These are phyloP conservation scores for Trichosporon asahii DNA, from an alignment of 1,284 basidiomycete species.

Conservation along the genomic window DNA sequence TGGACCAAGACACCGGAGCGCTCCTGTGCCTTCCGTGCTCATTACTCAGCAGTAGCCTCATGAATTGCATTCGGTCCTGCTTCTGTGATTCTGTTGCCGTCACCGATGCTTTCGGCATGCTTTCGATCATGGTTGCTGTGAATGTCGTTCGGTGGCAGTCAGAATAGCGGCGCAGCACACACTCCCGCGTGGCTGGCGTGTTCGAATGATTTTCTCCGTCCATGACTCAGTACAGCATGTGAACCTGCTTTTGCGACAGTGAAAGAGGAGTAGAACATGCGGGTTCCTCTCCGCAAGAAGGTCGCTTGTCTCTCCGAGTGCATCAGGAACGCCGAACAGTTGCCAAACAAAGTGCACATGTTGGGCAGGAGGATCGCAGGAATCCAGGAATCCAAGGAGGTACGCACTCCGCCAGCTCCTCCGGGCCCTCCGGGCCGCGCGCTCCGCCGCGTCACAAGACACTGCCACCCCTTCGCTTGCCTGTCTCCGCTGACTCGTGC, in stretches of 20 bases:
- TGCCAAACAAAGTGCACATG: too few relatives aligned
- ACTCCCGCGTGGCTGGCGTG: too few relatives aligned
- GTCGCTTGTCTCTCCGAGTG: too few relatives aligned
- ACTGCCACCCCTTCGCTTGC: too few relatives aligned
- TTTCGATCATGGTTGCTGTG: neutral
- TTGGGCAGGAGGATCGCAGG: neutral
- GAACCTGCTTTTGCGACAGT: too few relatives aligned
- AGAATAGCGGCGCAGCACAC: too few relatives aligned
- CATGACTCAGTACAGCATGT: too few relatives aligned
- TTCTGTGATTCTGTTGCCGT: neutral
- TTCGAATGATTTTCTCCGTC: too few relatives aligned
- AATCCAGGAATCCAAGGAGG: neutral
- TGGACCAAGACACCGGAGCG: neutral
- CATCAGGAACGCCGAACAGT: neutral
- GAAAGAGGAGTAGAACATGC: too few relatives aligned
- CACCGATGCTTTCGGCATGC: neutral
- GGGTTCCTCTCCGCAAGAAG: neutral
- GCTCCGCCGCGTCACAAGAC: neutral
- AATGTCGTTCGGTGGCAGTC: too few relatives aligned
- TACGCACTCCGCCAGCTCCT: neutral
- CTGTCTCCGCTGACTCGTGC: too few relatives aligned
- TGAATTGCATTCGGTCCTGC: neutral
- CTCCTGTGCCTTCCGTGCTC: neutral
- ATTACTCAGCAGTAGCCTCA: neutral
- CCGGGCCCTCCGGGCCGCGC: too few relatives aligned